Evolutionary conservation across 805 yeast species (phyloP), one percentile per base, ranked within the genome.

Genomic region (Wickerhamomyces subpelliculosus): DNA sequence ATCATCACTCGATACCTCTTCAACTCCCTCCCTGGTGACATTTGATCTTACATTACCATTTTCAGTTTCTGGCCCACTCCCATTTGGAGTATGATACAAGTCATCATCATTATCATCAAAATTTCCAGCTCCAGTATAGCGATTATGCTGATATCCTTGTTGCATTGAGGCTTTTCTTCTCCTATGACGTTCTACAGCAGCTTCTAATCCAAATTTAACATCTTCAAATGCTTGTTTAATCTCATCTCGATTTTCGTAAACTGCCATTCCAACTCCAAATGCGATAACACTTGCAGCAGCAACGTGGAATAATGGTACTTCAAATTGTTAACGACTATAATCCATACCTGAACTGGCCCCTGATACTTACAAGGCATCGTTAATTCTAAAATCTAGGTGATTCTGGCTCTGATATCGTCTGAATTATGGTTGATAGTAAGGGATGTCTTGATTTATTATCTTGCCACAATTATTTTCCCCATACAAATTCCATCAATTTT

Each of bases 181-280:
- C 11, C 19, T 18, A 19, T 20, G 25, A 14, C 19, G 19, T 4
- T 17, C 24, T 13, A 34, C 20, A n/a, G 30, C 29, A 25, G 18
- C 24, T 25, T 26, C 30, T 9, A 24, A 5, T 3, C 36, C 36
- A 26, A 25, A 25, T n/a, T 34, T 24, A 8, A 26, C 18, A 19
- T 34, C 36, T 4, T 34, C 24, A 13, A 19, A 14, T 3, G 16
- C 8, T 34, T 34, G 30, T n/a, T 13, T 22, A n/a, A 30, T 17
- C 35, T 36, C 36, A 26, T 25, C 40, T 32, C 40, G 26, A 36
- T 25, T 27, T 32, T 45, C 27, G 36, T 43, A 22, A 28, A 11
- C 26, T 2, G 45, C 43, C 8, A 37, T 31, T 2, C 42, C 43
- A 4, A 33, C 41, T 8, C 46, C 48, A 12, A 42, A 14, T 18